Percentiles rank a stretch among this genome's conserved stretches.
These are phyloP conservation scores for Globisporangium iwayamae DNA, from an alignment of 352 stramenopile species.

Conservation along the genomic window DNA sequence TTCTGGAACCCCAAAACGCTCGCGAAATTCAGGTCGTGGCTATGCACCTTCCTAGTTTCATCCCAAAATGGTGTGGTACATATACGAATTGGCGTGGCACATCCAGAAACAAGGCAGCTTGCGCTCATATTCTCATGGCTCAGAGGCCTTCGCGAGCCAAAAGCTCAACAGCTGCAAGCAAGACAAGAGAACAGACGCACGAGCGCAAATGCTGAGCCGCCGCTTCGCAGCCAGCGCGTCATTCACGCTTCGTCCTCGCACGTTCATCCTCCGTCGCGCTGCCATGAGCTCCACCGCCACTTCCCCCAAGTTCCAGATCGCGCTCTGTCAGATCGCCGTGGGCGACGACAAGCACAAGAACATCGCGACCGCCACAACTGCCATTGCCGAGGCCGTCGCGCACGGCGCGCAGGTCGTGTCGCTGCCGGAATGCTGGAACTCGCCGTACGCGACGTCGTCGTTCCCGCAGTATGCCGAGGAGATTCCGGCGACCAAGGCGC, in stretches of 20 bases:
- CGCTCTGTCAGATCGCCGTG: conserved; percentile 95
- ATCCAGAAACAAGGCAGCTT: background rate
- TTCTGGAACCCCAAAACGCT: background rate
- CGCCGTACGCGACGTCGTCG: conserved; percentile 95
- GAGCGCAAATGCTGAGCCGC: background rate
- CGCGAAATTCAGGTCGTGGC: background rate
- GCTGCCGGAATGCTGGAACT: conserved; percentile 96
- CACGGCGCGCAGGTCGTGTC: conserved; percentile 88
- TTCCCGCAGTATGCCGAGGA: conserved; percentile 98
- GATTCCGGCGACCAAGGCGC: conserved; percentile 78
- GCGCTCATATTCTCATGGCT: background rate
- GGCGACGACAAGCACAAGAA: conserved; percentile 82
- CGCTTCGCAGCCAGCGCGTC: conserved; percentile 2
- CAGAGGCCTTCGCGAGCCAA: background rate
- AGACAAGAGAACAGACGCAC: background rate
- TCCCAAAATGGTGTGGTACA: background rate
- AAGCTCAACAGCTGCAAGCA: background rate
- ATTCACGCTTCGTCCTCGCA: conserved; percentile 1
- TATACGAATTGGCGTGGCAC: background rate
- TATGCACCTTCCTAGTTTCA: background rate
- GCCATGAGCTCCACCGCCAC: conserved; percentile 36
- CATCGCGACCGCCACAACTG: conserved; percentile 70
- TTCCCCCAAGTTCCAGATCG: conserved; percentile 84
- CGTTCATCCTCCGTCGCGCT: background rate
- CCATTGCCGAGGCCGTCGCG: conserved; percentile 58